These are phyloP conservation scores for Penicillium roqueforti DNA, from an alignment of 495 filamentous ascomycete species.

Conservation along the genomic window DNA sequence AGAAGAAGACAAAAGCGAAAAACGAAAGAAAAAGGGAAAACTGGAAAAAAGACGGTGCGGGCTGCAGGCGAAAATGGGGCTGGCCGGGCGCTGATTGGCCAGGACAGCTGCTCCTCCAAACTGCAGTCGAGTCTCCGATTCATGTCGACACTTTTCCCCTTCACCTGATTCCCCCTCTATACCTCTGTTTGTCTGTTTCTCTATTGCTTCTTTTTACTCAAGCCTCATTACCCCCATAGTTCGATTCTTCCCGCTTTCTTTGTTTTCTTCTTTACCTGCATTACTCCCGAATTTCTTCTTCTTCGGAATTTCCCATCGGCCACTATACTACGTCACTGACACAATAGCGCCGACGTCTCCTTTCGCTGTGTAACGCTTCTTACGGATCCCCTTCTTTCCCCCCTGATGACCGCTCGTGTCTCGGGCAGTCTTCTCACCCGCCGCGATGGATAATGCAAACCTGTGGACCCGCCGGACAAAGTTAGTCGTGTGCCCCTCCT, in stretches of 20 bases:
- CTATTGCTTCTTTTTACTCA: background rate
- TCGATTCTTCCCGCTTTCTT: background rate
- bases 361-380: conserved; percentile 20
- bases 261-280: conserved; percentile 5
- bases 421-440: conserved; percentile 38
- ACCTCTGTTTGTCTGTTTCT: conserved; percentile 3
- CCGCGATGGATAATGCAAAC: conserved; percentile 61
- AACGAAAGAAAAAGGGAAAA: conserved; percentile 12
- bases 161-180: conserved; percentile 5
- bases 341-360: conserved; percentile 9
- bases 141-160: conserved; percentile 14
- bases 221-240: background rate
- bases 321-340: conserved; percentile 9
- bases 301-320: conserved; percentile 3
- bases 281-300: background rate
- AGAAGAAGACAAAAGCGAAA: conserved; percentile 25
- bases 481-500: conserved; percentile 48
- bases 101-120: conserved; percentile 20
- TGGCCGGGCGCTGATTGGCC: conserved; percentile 27
- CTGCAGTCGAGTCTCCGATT: conserved; percentile 27
- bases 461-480: conserved; percentile 92
- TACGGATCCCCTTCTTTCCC: conserved; percentile 21
- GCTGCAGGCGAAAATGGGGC: conserved; percentile 17
- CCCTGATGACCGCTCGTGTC: conserved; percentile 43
- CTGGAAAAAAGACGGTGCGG: conserved; percentile 37